Conservation (phyloP, 208 protist species). For the Strigomonas culicis region DNA sequence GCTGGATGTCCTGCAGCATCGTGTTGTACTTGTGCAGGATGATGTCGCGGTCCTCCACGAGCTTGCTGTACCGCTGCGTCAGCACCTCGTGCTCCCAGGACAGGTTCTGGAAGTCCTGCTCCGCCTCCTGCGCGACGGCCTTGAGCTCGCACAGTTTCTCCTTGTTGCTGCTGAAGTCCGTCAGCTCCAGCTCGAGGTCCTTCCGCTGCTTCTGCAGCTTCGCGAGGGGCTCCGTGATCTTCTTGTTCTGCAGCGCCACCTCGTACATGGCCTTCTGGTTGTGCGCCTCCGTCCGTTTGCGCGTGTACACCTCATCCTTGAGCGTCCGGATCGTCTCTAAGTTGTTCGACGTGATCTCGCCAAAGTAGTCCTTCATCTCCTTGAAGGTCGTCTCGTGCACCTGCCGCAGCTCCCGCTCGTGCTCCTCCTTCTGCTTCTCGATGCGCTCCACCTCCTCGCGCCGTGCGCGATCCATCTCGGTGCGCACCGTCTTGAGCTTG, state of each 20-base stretch:
- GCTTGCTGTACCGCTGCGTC: constrained; percentile 87
- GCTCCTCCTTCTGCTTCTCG: constrained; percentile 95
- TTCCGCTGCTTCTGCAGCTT: constrained; percentile 91
- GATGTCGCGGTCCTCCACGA: constrained; percentile 94
- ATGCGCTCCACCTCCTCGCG: constrained; percentile 93
- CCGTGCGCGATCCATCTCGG: constrained; percentile 89
- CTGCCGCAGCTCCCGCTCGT: constrained; percentile 93
- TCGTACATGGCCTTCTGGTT: constrained; percentile 98
- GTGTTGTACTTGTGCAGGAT: constrained; percentile 94
- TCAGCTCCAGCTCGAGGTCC: constrained; percentile 87
- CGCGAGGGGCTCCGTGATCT: constrained; percentile 94
- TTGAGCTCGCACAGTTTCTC: constrained; percentile 83
- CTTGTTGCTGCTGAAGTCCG: constrained; percentile 90
- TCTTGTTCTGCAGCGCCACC: constrained; percentile 95
- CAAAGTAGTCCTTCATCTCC: constrained; percentile 98
- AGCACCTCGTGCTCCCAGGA: constrained; percentile 96
- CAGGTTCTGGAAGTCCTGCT: constrained; percentile 91
- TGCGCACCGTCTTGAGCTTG: constrained; percentile 85
- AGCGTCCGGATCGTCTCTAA: constrained; percentile 97
- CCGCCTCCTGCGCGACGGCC: constrained; percentile 51
- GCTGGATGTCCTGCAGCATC: constrained; percentile 95
- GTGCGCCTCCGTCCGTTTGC: constrained; percentile 93
- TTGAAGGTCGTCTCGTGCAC: constrained; percentile 96
- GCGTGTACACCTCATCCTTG: constrained; percentile 95
- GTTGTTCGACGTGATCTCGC: constrained; percentile 98